Percentiles rank a stretch among this genome's conserved stretches.
phyloP scores from a whole-genome alignment of 2,329 filamentous ascomycete species.

The Claviceps monticola region DNA sequence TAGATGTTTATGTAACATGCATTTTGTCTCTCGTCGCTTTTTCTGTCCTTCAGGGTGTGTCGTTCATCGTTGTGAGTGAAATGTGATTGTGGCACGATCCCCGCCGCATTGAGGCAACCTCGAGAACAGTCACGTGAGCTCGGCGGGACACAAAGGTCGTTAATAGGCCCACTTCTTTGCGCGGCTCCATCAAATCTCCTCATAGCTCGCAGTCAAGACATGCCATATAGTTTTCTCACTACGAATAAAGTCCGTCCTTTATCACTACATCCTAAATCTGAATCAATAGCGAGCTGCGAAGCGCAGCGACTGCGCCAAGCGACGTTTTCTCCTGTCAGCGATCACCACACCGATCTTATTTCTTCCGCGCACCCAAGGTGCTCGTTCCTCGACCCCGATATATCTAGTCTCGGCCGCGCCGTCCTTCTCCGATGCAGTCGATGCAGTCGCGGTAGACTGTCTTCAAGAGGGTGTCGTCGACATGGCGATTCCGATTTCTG shows the following conservation, averaged over 20 bases:
- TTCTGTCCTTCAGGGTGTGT: neutral
- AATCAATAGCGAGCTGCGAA: neutral
- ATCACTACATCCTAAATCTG: constrained; percentile 4
- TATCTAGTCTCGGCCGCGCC: neutral
- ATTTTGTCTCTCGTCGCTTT: neutral
- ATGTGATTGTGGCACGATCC: too few species aligned
- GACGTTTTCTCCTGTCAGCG: neutral
- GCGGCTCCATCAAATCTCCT: constrained; percentile 13
- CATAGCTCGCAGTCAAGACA: constrained; percentile 4
- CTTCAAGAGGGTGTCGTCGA: constrained; percentile 9
- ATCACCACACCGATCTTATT: neutral
- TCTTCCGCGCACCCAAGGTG: neutral
- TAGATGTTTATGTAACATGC: constrained; percentile 1
- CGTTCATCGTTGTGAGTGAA: too few species aligned
- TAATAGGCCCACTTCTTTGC: constrained; percentile 8
- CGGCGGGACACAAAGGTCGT: neutral
- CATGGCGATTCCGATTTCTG: constrained; percentile 26
- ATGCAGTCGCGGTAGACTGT: constrained; percentile 8
- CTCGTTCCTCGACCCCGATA: neutral
- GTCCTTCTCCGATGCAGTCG: neutral
- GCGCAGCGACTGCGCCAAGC: constrained; percentile 1
- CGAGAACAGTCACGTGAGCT: constrained; percentile 8
- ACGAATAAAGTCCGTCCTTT: neutral
- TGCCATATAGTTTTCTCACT: neutral
- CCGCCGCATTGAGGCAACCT: too few species aligned